Evolutionary conservation across 2,329 filamentous ascomycete species (phyloP).

Genomic region (Emergomyces africanus): DNA sequence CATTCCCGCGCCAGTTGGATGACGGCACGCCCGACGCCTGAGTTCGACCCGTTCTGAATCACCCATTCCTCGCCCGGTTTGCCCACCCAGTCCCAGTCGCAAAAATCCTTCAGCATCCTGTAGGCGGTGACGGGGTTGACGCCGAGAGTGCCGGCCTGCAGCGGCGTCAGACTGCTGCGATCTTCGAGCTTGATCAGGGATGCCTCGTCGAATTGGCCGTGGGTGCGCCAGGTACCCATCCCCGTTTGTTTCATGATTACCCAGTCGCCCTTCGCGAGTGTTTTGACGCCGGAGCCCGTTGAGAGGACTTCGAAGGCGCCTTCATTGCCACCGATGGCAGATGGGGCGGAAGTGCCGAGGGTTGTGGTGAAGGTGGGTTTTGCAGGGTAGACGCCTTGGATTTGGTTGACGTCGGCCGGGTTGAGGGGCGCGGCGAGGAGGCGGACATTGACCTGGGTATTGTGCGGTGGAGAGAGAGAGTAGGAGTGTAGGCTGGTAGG

Average conservation of each 20-base stretch:
- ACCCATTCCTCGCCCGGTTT: slow-evolving; percentile 69
- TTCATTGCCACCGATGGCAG: slow-evolving; percentile 59
- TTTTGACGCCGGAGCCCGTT: slow-evolving; percentile 48
- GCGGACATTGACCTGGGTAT: slow-evolving; percentile 61
- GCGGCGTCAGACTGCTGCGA: slow-evolving; percentile 54
- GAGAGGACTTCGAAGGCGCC: slow-evolving; percentile 82
- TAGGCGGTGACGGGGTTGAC: slow-evolving; percentile 95
- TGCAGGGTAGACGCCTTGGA: slow-evolving; percentile 89
- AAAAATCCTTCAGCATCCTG: slow-evolving; percentile 77
- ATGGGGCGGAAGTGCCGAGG: slow-evolving; percentile 63
- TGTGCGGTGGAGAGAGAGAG: slow-evolving; percentile 39
- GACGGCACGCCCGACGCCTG: slow-evolving; percentile 77
- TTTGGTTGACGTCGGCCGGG: slow-evolving; percentile 94
- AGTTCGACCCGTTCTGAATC: slow-evolving; percentile 94
- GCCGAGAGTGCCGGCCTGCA: slow-evolving; percentile 75
- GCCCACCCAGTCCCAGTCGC: slow-evolving; percentile 38
- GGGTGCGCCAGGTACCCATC: slow-evolving; percentile 91
- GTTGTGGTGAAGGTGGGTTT: slow-evolving; percentile 64
- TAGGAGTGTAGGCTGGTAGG: slow-evolving; percentile 32
- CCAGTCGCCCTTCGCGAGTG: slow-evolving; percentile 71
- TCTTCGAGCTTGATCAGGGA: slow-evolving; percentile 58
- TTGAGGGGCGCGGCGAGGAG: slow-evolving; percentile 89
- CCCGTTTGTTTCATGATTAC: slow-evolving; percentile 74
- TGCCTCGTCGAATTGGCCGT: slow-evolving; percentile 54
- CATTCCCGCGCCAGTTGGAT: slow-evolving; percentile 78